Percentiles rank a stretch among this genome's conserved stretches.
phyloP scores from a whole-genome alignment of 2,329 filamentous ascomycete genomes.

The Knoxdaviesia capensis region DNA sequence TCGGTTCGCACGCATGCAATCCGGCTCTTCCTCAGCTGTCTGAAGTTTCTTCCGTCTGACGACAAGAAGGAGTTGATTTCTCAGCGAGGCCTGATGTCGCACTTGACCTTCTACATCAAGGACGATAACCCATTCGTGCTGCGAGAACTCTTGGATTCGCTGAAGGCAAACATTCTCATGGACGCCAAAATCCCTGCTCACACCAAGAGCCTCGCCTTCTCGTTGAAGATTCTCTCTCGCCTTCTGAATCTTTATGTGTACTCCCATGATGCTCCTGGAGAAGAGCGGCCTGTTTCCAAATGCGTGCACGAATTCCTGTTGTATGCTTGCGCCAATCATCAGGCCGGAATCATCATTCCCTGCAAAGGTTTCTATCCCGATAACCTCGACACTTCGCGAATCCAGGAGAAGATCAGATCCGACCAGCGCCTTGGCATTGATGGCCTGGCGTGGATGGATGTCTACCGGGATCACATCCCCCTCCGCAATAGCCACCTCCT shows the following conservation, averaged over 20 bases:
- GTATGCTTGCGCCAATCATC: conserved; percentile 51
- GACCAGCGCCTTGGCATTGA: conserved; percentile 23
- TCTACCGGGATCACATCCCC: conserved; percentile 43
- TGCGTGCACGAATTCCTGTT: conserved; percentile 58
- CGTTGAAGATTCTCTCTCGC: conserved; percentile 49
- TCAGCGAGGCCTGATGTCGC: conserved; percentile 63
- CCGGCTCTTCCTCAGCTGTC: conserved; percentile 56
- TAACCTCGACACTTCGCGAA: conserved; percentile 28
- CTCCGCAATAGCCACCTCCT: conserved; percentile 65
- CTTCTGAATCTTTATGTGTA: conserved; percentile 54
- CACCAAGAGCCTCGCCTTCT: conserved; percentile 58
- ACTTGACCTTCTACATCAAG: conserved; percentile 59
- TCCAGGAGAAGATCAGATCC: not conserved
- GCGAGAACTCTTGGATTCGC: conserved; percentile 48
- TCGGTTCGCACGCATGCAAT: conserved; percentile 71
- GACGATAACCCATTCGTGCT: conserved; percentile 61
- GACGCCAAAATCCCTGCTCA: conserved; percentile 56
- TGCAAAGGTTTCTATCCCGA: conserved; percentile 74
- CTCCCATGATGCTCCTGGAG: conserved; percentile 25
- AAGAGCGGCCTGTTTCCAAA: conserved; percentile 34
- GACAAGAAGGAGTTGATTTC: conserved; percentile 65
- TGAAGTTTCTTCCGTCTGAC: conserved; percentile 58
- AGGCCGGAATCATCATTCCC: conserved; percentile 54
- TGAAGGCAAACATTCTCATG: conserved; percentile 52
- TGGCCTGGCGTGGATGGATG: conserved; percentile 49